A percentile compares a stretch with the other conserved stretches of the same genome.
Conservation (phyloP, 2,329 filamentous ascomycete genomes). For the Colletotrichum camelliae region DNA sequence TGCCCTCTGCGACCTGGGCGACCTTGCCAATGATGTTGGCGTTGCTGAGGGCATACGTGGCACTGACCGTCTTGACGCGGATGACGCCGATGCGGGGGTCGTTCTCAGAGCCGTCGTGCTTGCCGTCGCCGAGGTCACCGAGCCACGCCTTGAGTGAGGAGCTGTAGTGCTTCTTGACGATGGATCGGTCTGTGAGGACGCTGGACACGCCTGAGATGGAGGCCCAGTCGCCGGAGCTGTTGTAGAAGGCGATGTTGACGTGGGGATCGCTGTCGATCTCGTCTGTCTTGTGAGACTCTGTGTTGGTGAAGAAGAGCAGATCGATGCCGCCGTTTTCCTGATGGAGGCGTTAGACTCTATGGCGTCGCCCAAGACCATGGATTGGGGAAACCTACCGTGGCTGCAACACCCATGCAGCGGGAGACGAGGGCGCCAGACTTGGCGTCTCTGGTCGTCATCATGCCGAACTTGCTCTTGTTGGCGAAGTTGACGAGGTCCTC, state of each 20-base stretch:
- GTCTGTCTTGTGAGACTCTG: constrained; percentile 85
- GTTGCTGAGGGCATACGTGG: constrained; percentile 71
- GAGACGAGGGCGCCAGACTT: constrained; percentile 72
- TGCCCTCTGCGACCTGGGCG: constrained; percentile 77
- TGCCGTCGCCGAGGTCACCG: constrained; percentile 83
- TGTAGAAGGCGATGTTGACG: constrained; percentile 84
- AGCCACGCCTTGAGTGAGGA: constrained; percentile 81
- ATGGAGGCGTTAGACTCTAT: not conserved
- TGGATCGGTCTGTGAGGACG: constrained; percentile 71
- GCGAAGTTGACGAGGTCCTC: constrained; percentile 76
- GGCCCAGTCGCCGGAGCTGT: constrained; percentile 81
- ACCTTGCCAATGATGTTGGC: constrained; percentile 69
- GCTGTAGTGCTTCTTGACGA: constrained; percentile 78
- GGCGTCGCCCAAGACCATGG: rapidly evolving
- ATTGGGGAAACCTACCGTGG: constrained; percentile 60
- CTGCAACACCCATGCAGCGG: constrained; percentile 86
- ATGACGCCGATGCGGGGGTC: constrained; percentile 87
- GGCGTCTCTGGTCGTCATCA: constrained; percentile 82
- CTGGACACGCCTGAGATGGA: constrained; percentile 78
- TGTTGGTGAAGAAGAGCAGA: constrained; percentile 90
- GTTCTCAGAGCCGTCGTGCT: constrained; percentile 80
- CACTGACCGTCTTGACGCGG: constrained; percentile 73
- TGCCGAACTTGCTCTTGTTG: constrained; percentile 78
- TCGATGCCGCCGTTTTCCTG: constrained; percentile 82
- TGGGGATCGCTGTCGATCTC: constrained; percentile 76